Evolutionary conservation across 2,329 filamentous ascomycete species (phyloP), one percentile per base, ranked within the genome.

Genomic region (Dactylella cylindrospora): DNA sequence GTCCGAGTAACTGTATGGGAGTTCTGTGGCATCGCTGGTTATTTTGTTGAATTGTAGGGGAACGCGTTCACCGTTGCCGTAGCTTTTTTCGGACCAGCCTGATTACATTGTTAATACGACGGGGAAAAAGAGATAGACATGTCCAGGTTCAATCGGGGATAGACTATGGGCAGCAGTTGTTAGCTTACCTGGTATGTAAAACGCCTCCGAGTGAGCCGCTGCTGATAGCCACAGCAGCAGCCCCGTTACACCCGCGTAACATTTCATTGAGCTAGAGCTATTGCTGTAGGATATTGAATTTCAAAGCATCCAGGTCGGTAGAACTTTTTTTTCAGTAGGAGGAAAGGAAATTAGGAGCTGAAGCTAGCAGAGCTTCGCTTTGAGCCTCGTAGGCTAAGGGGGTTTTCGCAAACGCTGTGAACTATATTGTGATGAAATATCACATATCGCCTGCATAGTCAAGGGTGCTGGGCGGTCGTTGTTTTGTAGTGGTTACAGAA

Each of bases 1-100:
- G 68, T 93, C 86, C 72, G 85, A 87, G 76, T 91, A 95, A 67
- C 88, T 88, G 80, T 90, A 94, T 72, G 94, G 88, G n/a, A 95
- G 77, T 72, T 93, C 85, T 5, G 87, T 93, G 69, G 87, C 84
- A 74, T 94, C 89, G 51, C 88, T 94, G 73, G 90, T 94, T 68
- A 90, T 84, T 73, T 95, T 95, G 76, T 95, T 95, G 66, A 93
- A 86, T 52, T 91, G 83, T n/a, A 95, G 78, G 0, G 89, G 88
- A 31, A 95, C 85, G 8, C 82, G 77, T 68, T 94, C 86, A 71
- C 82, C 80, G 66, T 90, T 81, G 66, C 79, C 79, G 72, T 94
- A 94, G 70, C 82, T 88, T 70, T 84, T 86, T 70, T 90, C 83
- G 4, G 89, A 94, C 79, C 86, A 93, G 67, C 89, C 89, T 86